Percentiles rank a stretch among this genome's conserved stretches.
phyloP scores from a whole-genome alignment of 345 rosid genomes.

The Trapa bicornis region DNA sequence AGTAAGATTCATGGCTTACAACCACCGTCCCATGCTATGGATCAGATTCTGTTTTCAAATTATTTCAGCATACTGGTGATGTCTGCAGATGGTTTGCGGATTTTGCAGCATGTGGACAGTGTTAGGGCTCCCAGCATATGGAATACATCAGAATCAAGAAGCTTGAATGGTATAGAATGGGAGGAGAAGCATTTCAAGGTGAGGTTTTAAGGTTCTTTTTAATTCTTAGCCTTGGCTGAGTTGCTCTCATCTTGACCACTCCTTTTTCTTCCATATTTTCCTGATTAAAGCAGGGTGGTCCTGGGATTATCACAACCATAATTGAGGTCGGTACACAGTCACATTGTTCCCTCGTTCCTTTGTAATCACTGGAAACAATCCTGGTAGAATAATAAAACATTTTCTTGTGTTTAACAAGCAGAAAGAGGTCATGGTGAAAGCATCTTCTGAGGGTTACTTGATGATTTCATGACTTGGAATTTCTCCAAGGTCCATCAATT shows the following conservation, averaged over 20 bases:
- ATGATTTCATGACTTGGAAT: not conserved
- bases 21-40: not conserved
- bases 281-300: constrained; percentile 22
- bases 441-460: not conserved
- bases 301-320: constrained; percentile 45
- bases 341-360: not conserved
- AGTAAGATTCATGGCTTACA: constrained; percentile 19
- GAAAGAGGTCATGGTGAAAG: constrained; percentile 3
- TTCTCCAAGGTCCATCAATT: no score
- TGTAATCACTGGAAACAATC: not conserved
- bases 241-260: not conserved
- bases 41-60: not conserved
- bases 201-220: not conserved
- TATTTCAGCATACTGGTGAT: no score
- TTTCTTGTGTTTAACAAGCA: not conserved
- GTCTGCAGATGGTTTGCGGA: constrained; percentile 53
- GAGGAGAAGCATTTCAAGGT: constrained; percentile 45
- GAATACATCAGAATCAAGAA: constrained; percentile 23
- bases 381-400: not conserved
- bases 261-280: not conserved
- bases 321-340: constrained; percentile 31
- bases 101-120: constrained; percentile 53
- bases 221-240: not conserved
- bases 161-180: constrained; percentile 44
- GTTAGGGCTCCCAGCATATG: constrained; percentile 41